Evolutionary conservation across 352 stramenopile species (phyloP).

Genomic region (Globisporangium nagaii): DNA sequence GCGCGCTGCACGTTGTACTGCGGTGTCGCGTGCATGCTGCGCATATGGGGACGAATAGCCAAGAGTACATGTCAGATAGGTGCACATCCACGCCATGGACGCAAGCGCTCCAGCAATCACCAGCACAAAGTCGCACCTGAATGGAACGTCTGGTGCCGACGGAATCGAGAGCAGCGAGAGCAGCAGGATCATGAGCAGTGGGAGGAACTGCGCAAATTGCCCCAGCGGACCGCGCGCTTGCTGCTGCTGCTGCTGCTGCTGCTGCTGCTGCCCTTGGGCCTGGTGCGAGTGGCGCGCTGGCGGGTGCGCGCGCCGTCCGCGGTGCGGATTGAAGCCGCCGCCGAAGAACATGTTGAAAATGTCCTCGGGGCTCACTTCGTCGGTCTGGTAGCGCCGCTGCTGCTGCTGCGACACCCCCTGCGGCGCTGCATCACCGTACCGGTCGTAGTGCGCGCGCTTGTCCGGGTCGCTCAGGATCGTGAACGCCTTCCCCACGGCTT

Average conservation of each 20-base stretch:
- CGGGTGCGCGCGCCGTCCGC: conserved; percentile 16
- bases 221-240: conserved; percentile 31
- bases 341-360: conserved; percentile 94
- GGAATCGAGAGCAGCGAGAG: conserved; percentile 79
- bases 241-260: conserved; percentile 31
- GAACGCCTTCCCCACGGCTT: conserved; percentile 94
- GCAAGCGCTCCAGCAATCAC: background rate
- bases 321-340: conserved; percentile 63
- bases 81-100: too few species aligned
- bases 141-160: conserved; percentile 62
- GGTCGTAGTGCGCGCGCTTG: conserved; percentile 86
- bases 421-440: conserved; percentile 55
- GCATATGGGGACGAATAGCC: too few species aligned
- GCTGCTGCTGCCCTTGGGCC: conserved; percentile 17
- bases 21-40: conserved; percentile 64
- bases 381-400: conserved; percentile 55
- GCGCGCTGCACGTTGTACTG: conserved; percentile 72
- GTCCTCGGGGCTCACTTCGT: conserved; percentile 87
- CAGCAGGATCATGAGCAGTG: conserved; percentile 81
- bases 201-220: conserved; percentile 77
- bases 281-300: conserved; percentile 1
- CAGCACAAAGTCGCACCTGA: conserved; percentile 32
- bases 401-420: conserved; percentile 27
- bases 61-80: too few species aligned
- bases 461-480: conserved; percentile 85